Evolutionary conservation across 306 rosid species (phyloP), one percentile per base, ranked within the genome.

Genomic region (Inga oerstediana): DNA sequence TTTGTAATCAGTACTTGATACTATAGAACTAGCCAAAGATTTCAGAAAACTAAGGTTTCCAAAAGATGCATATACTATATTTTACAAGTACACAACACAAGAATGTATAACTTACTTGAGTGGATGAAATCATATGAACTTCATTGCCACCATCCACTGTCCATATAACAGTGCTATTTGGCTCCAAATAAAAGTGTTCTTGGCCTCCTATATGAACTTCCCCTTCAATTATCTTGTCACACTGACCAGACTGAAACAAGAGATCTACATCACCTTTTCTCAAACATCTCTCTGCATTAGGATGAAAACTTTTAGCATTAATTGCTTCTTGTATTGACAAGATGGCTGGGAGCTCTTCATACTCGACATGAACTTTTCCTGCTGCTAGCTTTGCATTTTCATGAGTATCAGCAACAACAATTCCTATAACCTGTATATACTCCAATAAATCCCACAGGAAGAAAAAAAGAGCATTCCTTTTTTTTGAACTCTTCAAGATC

Each of bases 181-280:
- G 94, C 91, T 96, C 99, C 87, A 96, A 88, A 88, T 96, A 96
- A 81, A 96, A 96, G 88, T 96, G 99, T 84, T 96, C 99, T 85
- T 96, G 99, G 73, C 99, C 97, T 80, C 99, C 99, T 13, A 96
- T 89, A 69, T 83, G 92, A 88, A 96, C 98, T 76, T 91, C 94
- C 78, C 97, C 97, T 85, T 92, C 97, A 76, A 93, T 81, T 84
- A 93, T 90, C 85, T 81, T 88, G 83, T 96, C 93, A 88, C 97
- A 95, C 79, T 88, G 89, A 75, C 89, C 87, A 24, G 94, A 96
- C 82, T 86, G 91, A 80, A 96, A 96, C 84, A 97, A 92, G 49
- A 81, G 85, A 80, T 93, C 97, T 61, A 92, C 97, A 76, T 96
- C 90, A 85, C 98, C 98, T 86, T 89, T 93, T 74, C 39, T 81